Conservation (phyloP, 1,284 basidiomycete genomes). For the Volvariella volvacea region DNA sequence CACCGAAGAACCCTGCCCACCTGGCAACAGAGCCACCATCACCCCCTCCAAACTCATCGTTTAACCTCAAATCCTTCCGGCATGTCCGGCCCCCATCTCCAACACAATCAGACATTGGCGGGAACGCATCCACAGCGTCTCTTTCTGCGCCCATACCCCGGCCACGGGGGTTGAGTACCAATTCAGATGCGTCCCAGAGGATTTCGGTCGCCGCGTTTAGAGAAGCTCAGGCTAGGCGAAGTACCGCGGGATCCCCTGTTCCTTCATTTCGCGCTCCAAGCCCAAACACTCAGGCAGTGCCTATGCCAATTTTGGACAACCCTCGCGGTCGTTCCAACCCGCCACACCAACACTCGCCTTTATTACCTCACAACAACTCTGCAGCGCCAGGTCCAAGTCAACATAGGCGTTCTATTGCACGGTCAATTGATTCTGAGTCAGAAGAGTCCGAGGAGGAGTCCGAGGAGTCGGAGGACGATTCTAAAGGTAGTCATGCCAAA, state of each 20-base stretch:
- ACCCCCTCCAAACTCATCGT: conserved; percentile 22
- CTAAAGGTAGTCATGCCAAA: conserved; percentile 23
- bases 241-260: conserved; percentile 52
- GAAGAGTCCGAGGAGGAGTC: conserved; percentile 26
- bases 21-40: conserved; percentile 14
- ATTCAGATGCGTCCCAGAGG: conserved; percentile 60
- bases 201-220: conserved; percentile 75
- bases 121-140: conserved; percentile 21
- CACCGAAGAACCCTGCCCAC: conserved; percentile 36
- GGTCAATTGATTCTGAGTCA: conserved; percentile 21
- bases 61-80: conserved; percentile 66
- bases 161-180: conserved; percentile 45
- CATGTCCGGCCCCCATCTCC: conserved; percentile 43
- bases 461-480: conserved; percentile 28
- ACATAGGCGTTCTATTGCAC: conserved; percentile 17
- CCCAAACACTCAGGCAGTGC: conserved; percentile 21
- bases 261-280: conserved; percentile 43
- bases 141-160: conserved; percentile 29
- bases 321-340: conserved; percentile 14
- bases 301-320: conserved; percentile 11
- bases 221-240: conserved; percentile 65
- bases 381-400: conserved; percentile 7
- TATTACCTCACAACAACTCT: conserved; percentile 14
- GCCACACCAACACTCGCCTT: conserved; percentile 13
- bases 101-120: conserved; percentile 11